These are phyloP conservation scores for Pseudogymnoascus sp. DNA, from an alignment of 2,329 filamentous ascomycete genomes.

Conservation along the genomic window DNA sequence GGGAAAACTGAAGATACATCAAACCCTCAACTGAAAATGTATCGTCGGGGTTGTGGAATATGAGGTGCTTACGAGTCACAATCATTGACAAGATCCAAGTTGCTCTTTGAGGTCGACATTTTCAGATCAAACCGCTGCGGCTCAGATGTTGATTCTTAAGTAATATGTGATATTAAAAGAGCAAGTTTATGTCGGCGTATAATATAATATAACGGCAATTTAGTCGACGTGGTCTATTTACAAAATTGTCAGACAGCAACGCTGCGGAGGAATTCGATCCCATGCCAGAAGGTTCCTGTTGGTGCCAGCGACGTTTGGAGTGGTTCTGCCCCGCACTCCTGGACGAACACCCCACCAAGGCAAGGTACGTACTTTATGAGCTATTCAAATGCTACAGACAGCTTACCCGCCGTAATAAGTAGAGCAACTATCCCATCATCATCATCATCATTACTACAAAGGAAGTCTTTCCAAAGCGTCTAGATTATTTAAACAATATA, in stretches of 20 bases:
- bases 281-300: constrained; percentile 2
- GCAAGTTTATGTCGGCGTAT: neutral
- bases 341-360: neutral
- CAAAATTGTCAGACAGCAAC: neutral
- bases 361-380: neutral
- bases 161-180: neutral
- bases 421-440: neutral
- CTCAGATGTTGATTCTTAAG: neutral
- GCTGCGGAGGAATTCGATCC: neutral
- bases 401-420: neutral
- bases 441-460: neutral
- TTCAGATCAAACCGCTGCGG: neutral
- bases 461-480: neutral
- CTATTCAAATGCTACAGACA: neutral
- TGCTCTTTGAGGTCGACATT: constrained; percentile 19
- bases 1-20: constrained; percentile 54
- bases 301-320: neutral
- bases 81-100: constrained; percentile 44
- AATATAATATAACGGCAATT: neutral
- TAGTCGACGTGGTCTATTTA: neutral
- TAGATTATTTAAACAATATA: neutral
- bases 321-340: neutral
- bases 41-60: neutral
- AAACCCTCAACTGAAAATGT: neutral
- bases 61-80: constrained; percentile 43